These are phyloP conservation scores for Ilex aquifolium DNA, from an alignment of 257 asterid genomes.

Conservation along the genomic window DNA sequence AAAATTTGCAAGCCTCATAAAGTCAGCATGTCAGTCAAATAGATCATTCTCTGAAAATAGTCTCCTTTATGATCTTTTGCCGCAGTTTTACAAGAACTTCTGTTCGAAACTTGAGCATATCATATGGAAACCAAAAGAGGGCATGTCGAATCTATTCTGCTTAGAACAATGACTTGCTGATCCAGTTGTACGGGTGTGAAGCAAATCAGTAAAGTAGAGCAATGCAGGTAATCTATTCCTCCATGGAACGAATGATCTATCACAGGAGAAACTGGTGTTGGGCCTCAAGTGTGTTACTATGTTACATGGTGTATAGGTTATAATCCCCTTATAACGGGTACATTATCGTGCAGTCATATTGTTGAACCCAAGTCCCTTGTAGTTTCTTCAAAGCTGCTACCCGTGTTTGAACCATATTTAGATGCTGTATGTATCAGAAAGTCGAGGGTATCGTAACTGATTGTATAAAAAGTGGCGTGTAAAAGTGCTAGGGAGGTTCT, in stretches of 20 bases:
- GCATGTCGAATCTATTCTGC: slow-evolving; percentile 33
- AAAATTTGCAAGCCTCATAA: too few relatives aligned
- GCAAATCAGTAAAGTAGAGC: slow-evolving; percentile 24
- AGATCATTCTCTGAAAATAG: not conserved
- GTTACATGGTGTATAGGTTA: too few relatives aligned
- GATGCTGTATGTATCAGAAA: too few relatives aligned
- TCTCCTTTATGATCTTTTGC: slow-evolving; percentile 6
- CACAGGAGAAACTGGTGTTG: slow-evolving; percentile 23
- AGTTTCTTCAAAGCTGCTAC: too few relatives aligned
- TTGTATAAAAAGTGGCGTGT: too few relatives aligned
- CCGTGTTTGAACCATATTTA: too few relatives aligned
- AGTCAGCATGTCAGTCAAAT: not conserved
- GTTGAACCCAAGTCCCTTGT: too few relatives aligned
- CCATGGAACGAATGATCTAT: slow-evolving; percentile 1
- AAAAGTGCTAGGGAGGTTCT: too few relatives aligned
- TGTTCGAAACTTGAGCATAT: slow-evolving; percentile 43
- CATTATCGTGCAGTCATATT: too few relatives aligned
- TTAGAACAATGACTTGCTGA: slow-evolving; percentile 54
- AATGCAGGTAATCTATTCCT: not conserved
- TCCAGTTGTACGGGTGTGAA: slow-evolving; percentile 29
- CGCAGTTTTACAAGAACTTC: slow-evolving; percentile 86
- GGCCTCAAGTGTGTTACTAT: too few relatives aligned
- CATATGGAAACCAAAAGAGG: slow-evolving; percentile 74
- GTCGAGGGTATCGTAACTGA: too few relatives aligned
- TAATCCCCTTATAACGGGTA: too few relatives aligned